Percentiles rank a stretch among this genome's conserved stretches.
Evolutionary conservation across 2,329 filamentous ascomycete species (phyloP).

Genomic region (Cryphonectria japonica): DNA sequence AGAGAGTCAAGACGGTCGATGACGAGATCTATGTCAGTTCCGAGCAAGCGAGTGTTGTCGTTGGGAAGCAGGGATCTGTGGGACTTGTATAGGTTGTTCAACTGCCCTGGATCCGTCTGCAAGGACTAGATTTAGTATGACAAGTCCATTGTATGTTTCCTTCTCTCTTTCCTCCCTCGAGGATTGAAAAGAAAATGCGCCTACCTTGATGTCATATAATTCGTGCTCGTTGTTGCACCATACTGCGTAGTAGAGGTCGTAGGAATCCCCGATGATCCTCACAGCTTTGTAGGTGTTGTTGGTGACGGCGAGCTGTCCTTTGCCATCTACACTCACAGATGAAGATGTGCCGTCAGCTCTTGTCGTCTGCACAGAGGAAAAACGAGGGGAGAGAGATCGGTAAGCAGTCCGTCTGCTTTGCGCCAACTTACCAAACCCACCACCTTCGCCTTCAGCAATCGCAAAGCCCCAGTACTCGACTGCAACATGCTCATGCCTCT

Average conservation of each 20-base stretch:
- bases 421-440: slow-evolving; percentile 19
- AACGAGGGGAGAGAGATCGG: background rate
- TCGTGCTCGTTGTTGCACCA: slow-evolving; percentile 70
- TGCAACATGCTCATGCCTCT: slow-evolving; percentile 51
- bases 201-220: slow-evolving; percentile 61
- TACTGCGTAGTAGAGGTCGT: slow-evolving; percentile 64
- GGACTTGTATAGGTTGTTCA: slow-evolving; percentile 25
- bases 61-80: background rate
- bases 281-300: slow-evolving; percentile 57
- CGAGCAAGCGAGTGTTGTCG: slow-evolving; percentile 30
- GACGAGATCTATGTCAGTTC: slow-evolving; percentile 10
- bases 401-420: background rate
- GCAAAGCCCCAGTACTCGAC: slow-evolving; percentile 51
- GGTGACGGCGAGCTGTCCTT: slow-evolving; percentile 14
- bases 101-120: slow-evolving; percentile 27
- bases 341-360: background rate
- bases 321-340: slow-evolving; percentile 11
- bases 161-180: no score
- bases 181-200: slow-evolving; percentile 17
- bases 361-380: no score
- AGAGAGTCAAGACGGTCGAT: slow-evolving; percentile 31
- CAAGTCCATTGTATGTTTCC: background rate
- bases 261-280: slow-evolving; percentile 52
- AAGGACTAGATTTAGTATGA: background rate
- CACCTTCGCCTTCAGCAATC: slow-evolving; percentile 37